Base-by-base conservation (phyloP, 1,139 yeast genomes). In the Martiniozyma asiatica region DNA sequence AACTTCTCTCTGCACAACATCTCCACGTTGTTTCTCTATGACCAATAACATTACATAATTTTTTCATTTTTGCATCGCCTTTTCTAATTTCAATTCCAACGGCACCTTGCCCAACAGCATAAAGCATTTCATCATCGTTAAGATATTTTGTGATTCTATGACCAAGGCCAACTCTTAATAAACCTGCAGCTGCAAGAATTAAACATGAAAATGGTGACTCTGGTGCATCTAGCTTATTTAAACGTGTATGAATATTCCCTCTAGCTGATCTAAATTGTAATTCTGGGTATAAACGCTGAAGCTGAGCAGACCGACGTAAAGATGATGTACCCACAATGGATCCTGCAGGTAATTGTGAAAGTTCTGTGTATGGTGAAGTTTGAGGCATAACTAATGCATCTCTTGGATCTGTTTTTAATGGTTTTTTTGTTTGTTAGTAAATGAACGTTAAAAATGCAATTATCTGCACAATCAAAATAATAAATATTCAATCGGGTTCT, bases 61-160 rank as follows among this genome's bases (percentile, higher is more conserved):
- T 56, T 44, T 62, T 61, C 51, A 79, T 67, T 31, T 60, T 56
- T 7, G 56, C 52, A 51, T 92, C 95, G 34, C 66, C 70, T 35
- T 68, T 67, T 46, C 92, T 69, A 42, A 87, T 81, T 56, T 89
- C 98, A 23, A 89, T 63, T 14, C 97, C 98, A 32, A 89, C 60
- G 0, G 97, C 97, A 40, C 98, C 98, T 60, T 89, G 98, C 12
- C 98, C 98, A 24, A 89, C 96, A 0, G 98, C 95, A 51, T 89
- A 82, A 52, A 76, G 81, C 94, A 89, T 82, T 36, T 78, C 84
- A 22, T 84, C 81, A n/a, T 74, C 67, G 39, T 77, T 73, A 39
- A 89, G 63, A 42, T 55, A 65, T 42, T 58, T 56, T 11, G 84
- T 70, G 48, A 89, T 85, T 53, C 97, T 66, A 39, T 71, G 56